Base-by-base conservation (phyloP, 2,329 filamentous ascomycete genomes). In the Monilinia fructicola region DNA sequence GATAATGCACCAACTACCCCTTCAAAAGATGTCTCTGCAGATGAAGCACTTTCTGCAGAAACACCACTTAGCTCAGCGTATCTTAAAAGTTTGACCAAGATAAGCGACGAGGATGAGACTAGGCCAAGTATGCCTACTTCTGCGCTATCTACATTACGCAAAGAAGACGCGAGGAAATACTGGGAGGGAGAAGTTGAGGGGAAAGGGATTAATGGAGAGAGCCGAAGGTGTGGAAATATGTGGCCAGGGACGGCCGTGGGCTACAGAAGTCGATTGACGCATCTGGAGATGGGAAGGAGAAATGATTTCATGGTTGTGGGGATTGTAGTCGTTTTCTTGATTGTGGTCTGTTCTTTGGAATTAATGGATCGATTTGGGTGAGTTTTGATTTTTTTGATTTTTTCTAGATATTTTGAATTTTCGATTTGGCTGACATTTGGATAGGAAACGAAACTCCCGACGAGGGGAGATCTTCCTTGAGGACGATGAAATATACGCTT, bases 261-360 rank as follows among this genome's bases (percentile, higher is more conserved):
- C 26, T 69, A 67, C 26, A 23, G 65, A 9, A 58, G 40, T 9
- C 55, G 68, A n/a, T 46, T 66, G 42, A 50, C 64, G 18, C 48
- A 68, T 50, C 65, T 69, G 14, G 50, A 40, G 14, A 62, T n/a
- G 58, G 40, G 28, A 16, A 48, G 46, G 23, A 65, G 71, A 23
- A 69, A 72, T 44, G 74, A 75, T 68, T 61, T 74, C n/a, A 56
- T 75, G 50, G 72, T 74, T 10, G 73, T 75, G 9, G 73, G 71
- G 0, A 72, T 75, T 35, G 74, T 75, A 31, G 35, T 75, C 1
- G 31, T 74, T 2, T 75, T 75, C 52, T 52, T 75, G 35, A 52
- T 67, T 3, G 69, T 71, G 7, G 73, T 65, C 21, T 60, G 31
- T 52, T 44, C 28, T 1, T 40, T 75, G 1, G 66, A 74, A 7